phyloP scores from a whole-genome alignment of 305 asterid species.

The Fraxinus dipetala region DNA sequence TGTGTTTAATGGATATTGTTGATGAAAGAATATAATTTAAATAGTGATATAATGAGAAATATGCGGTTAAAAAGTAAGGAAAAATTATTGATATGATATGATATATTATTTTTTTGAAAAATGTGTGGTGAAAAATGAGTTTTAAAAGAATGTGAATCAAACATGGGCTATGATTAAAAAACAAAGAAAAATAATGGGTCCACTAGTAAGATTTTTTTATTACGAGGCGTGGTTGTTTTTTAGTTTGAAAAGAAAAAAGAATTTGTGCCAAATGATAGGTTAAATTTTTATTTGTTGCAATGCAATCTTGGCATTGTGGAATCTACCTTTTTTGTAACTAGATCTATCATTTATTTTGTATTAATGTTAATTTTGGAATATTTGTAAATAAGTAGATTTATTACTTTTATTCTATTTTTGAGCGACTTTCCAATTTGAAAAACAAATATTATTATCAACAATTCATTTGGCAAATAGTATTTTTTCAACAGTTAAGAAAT shows the following conservation, averaged over 20 bases:
- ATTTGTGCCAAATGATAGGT: neutral
- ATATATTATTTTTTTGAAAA: too few relatives aligned
- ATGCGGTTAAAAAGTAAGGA: too few relatives aligned
- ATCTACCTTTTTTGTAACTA: neutral
- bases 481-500: neutral
- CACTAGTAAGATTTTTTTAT: neutral
- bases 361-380: neutral
- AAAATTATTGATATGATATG: too few relatives aligned
- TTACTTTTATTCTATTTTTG: neutral
- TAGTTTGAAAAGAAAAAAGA: too few relatives aligned
- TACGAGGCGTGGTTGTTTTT: neutral
- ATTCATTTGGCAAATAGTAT: neutral
- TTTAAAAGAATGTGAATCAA: too few relatives aligned
- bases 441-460: neutral
- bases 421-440: neutral
- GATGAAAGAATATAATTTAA: too few relatives aligned
- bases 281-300: neutral
- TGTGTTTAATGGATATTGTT: too few relatives aligned
- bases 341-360: neutral
- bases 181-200: neutral
- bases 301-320: neutral
- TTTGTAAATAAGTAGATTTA: neutral
- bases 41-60: too few relatives aligned
- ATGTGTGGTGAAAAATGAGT: too few relatives aligned
- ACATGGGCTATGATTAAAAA: too few relatives aligned